phyloP scores from a whole-genome alignment of 2,329 filamentous ascomycete species.

The Apiospora phragmitis region DNA sequence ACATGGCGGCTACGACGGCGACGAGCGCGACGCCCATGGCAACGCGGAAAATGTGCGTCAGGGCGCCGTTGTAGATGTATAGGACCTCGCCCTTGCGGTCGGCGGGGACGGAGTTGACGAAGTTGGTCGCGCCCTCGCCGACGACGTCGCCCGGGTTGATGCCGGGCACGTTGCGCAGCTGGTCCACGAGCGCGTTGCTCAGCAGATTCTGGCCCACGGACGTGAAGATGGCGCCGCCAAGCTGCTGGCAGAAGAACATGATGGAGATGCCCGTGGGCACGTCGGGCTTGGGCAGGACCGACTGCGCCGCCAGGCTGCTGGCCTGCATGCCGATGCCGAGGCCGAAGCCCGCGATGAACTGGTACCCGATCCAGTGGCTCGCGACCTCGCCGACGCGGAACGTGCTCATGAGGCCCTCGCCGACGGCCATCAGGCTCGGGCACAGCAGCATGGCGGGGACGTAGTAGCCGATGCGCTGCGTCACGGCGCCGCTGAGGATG shows the following conservation, averaged over 20 bases:
- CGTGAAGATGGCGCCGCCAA: slow-evolving; percentile 48
- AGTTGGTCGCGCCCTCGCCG: slow-evolving; percentile 45
- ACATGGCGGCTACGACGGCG: slow-evolving; percentile 49
- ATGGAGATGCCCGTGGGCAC: slow-evolving; percentile 43
- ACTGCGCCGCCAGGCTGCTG: slow-evolving; percentile 52
- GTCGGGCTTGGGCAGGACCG: slow-evolving; percentile 41
- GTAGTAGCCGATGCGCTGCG: slow-evolving; percentile 60
- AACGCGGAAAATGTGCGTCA: slow-evolving; percentile 57
- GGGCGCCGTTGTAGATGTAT: slow-evolving; percentile 55
- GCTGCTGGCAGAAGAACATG: slow-evolving; percentile 46
- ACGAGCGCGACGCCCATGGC: slow-evolving; percentile 50
- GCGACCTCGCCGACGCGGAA: slow-evolving; percentile 47
- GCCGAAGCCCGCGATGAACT: slow-evolving; percentile 60
- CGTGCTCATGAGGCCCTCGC: slow-evolving; percentile 59
- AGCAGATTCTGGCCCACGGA: slow-evolving; percentile 47
- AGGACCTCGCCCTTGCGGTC: slow-evolving; percentile 50
- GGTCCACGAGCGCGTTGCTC: slow-evolving; percentile 35
- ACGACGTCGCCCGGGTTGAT: slow-evolving; percentile 35
- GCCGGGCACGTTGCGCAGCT: slow-evolving; percentile 30
- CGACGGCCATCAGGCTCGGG: slow-evolving; percentile 50
- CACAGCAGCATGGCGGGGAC: slow-evolving; percentile 55
- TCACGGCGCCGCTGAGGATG: slow-evolving; percentile 47
- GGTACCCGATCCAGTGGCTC: slow-evolving; percentile 59
- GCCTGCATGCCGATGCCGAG: slow-evolving; percentile 61
- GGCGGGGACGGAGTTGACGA: slow-evolving; percentile 49